Conservation (phyloP, 495 filamentous ascomycete species). For the Aspergillus haitiensis region DNA sequence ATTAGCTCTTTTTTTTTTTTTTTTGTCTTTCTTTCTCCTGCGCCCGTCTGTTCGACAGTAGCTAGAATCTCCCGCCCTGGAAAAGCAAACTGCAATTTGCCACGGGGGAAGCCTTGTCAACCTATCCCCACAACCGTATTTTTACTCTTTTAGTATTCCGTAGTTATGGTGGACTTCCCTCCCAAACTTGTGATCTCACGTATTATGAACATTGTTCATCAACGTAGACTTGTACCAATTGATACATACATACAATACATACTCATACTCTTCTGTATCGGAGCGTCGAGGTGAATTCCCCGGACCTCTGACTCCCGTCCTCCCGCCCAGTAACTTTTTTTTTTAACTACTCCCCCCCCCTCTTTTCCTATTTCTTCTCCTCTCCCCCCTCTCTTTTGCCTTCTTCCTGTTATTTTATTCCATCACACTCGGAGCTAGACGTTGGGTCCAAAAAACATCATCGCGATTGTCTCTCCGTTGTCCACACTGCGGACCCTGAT, state of each 20-base stretch:
- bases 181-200: conserved; percentile 17
- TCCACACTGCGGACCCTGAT: conserved; percentile 29
- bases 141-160: conserved; percentile 23
- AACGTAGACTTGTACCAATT: conserved; percentile 5
- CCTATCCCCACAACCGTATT: conserved; percentile 34
- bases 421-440: conserved; percentile 29
- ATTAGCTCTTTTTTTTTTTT: background rate
- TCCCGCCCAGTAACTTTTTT: conserved; percentile 29
- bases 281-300: conserved; percentile 26
- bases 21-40: background rate
- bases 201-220: background rate
- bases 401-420: conserved; percentile 26
- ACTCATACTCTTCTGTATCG: conserved; percentile 22
- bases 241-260: conserved; percentile 20
- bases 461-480: conserved; percentile 21
- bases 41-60: conserved; percentile 3
- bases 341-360: conserved; percentile 29
- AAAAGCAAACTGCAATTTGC: conserved; percentile 32
- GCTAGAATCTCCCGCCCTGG: conserved; percentile 1
- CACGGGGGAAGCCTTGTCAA: conserved; percentile 24
- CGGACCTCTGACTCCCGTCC: conserved; percentile 37
- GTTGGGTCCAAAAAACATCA: conserved; percentile 26
- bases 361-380: conserved; percentile 10
- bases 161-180: conserved; percentile 10
- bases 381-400: conserved; percentile 23